phyloP scores from a whole-genome alignment of 352 stramenopile genomes.

The Globisporangium viniferum region DNA sequence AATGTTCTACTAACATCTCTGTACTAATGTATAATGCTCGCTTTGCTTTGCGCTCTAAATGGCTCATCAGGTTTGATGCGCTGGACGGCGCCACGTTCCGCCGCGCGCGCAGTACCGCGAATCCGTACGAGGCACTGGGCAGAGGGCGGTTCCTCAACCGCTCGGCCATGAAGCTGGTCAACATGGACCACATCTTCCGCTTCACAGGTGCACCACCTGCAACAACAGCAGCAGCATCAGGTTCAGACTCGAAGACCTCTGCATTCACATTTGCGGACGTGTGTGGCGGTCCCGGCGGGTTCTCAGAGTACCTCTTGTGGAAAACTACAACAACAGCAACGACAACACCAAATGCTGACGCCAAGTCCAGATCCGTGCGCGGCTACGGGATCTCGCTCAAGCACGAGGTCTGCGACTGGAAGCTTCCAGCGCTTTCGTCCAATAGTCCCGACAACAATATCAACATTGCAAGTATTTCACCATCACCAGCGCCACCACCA shows the following conservation, averaged over 20 bases:
- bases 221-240: neutral
- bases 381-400: constrained; percentile 74
- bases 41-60: neutral
- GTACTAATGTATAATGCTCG: neutral
- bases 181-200: constrained; percentile 62
- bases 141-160: constrained; percentile 70
- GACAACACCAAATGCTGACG: neutral
- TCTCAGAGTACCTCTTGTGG: constrained; percentile 82
- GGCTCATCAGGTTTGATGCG: constrained; percentile 35
- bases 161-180: constrained; percentile 80
- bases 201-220: constrained; percentile 24
- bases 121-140: constrained; percentile 58
- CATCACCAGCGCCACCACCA: neutral
- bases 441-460: constrained; percentile 6
- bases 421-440: constrained; percentile 15
- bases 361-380: constrained; percentile 7
- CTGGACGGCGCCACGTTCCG: constrained; percentile 35
- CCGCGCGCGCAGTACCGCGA: constrained; percentile 38
- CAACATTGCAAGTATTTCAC: neutral
- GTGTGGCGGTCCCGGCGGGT: constrained; percentile 74
- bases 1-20: neutral
- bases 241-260: neutral
- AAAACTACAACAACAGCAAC: neutral
- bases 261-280: constrained; percentile 69
- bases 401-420: constrained; percentile 51